Conservation (phyloP, 805 yeast species). For the Candida nanaspora region DNA sequence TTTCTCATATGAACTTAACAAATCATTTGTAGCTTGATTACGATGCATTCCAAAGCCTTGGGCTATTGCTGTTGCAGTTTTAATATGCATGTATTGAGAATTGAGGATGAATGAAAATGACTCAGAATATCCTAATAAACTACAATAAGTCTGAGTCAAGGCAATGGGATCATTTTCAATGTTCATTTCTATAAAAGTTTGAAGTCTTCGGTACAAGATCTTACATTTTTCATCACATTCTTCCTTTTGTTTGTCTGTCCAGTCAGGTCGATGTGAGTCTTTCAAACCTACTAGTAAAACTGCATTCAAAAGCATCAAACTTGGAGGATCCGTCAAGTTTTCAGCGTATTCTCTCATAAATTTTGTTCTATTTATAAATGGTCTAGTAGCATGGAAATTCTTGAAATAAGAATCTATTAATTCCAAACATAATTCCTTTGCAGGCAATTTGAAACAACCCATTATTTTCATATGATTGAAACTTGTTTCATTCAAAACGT, state of each 20-base stretch:
- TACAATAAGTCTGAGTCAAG: conserved; percentile 51
- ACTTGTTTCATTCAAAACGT: conserved; percentile 34
- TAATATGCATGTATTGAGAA: conserved; percentile 69
- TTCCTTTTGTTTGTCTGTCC: conserved; percentile 40
- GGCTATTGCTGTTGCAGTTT: conserved; percentile 62
- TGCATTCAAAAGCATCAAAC: conserved; percentile 53
- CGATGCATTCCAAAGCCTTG: conserved; percentile 75
- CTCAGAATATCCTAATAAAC: conserved; percentile 32
- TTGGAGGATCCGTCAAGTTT: conserved; percentile 53
- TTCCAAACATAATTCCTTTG: conserved; percentile 53
- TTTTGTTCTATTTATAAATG: conserved; percentile 55
- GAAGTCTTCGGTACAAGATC: conserved; percentile 34
- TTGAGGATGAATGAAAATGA: conserved; percentile 18
- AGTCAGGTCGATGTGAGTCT: conserved; percentile 44
- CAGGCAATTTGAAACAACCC: conserved; percentile 69
- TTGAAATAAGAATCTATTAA: conserved; percentile 57
- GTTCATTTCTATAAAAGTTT: conserved; percentile 61
- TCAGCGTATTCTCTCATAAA: conserved; percentile 55
- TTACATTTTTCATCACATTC: conserved; percentile 34
- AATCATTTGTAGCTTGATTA: conserved; percentile 15
- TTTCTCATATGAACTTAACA: conserved; percentile 10
- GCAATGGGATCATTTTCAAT: conserved; percentile 62
- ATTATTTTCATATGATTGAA: conserved; percentile 53
- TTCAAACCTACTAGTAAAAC: conserved; percentile 64
- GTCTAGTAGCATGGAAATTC: conserved; percentile 61